Evolutionary conservation across 192 early-diverging fungal genomes (phyloP), one percentile per base, ranked within the genome.

Genomic region (Umbelopsis ramanniana): DNA sequence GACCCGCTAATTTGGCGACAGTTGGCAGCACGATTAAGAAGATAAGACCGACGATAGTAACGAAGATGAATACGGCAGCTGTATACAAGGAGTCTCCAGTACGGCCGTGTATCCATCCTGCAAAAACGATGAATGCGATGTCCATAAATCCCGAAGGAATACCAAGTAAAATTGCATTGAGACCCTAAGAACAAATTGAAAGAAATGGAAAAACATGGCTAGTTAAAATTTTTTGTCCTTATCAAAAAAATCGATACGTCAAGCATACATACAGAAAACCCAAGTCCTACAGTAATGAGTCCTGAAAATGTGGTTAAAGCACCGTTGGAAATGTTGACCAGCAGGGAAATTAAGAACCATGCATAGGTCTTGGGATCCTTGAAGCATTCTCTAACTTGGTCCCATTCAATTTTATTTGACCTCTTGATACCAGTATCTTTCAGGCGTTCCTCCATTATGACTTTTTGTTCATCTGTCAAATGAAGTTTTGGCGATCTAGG

Each of bases 381-480:
- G 2, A 79, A 19, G 33, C 66, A 63, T 68, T 79, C 77, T 38
- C 54, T 72, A 3, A 79, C 46, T 37, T 79, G 77, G 23, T 74
- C 5, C 10, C 45, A 40, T 15, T 79, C 74, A 5, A 79, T 45
- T 12, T 66, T 23, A 6, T 55, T n/a, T 0, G 50, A 52, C 35
- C 63, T 55, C 21, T 68, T 54, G 0, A 73, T 63, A n/a, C 53
- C 70, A 60, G 74, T 79, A 45, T 79, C 77, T 7, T 24, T 21
- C 4, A 38, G 43, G 19, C 77, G 73, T 33, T 79, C 77, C 43
- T 71, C 68, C 1, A 79, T 48, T 14, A 79, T 73, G 11, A 38
- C 4, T n/a, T 79, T 74, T 66, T 79, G 69, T 46, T 71, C 72
- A 23, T 71, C 73, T 12, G 53, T 68, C 19, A 74, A 37, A 26